Conservation (phyloP, 768 basidiomycete genomes). For the Rhodotorula kratochvilovae region DNA sequence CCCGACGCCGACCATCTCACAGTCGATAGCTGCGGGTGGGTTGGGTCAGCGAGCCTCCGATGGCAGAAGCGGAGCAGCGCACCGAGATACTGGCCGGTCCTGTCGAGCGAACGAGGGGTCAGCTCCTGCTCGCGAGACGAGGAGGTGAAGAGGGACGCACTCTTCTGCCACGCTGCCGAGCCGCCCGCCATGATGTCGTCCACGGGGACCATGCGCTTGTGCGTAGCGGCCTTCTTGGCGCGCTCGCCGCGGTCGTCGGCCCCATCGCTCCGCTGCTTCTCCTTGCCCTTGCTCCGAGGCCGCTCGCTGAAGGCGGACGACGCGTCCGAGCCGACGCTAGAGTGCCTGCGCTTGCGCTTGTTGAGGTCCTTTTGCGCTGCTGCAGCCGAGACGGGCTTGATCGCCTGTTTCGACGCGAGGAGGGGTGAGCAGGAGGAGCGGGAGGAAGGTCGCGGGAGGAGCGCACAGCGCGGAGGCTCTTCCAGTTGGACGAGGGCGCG, state of each 20-base stretch:
- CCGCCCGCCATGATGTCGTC: conserved; percentile 31
- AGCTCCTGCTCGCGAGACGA: neutral
- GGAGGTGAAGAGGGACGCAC: neutral
- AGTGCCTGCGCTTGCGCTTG: conserved; percentile 27
- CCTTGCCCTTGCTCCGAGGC: conserved; percentile 40
- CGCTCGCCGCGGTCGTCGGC: neutral
- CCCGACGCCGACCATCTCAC: conserved; percentile 97
- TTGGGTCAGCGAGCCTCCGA: neutral
- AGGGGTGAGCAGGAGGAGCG: neutral
- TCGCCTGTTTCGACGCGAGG: conserved; percentile 3
- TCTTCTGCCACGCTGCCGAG: conserved; percentile 29
- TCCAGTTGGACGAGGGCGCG: conserved; percentile 60
- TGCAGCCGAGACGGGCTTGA: conserved; percentile 33
- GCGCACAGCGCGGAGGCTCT: conserved; percentile 56
- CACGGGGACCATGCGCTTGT: conserved; percentile 25
- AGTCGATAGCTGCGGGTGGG: conserved; percentile 67
- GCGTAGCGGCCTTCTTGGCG: neutral
- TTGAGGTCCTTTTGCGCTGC: conserved; percentile 14
- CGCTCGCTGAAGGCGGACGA: conserved; percentile 25
- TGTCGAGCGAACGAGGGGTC: conserved; percentile 25
- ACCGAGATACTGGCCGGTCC: conserved; percentile 33
- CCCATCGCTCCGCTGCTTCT: neutral
- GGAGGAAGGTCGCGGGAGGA: neutral
- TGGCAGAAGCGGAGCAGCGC: neutral
- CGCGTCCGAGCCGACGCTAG: conserved; percentile 26